Evolutionary conservation across 2,329 filamentous ascomycete species (phyloP).

Genomic region (Pestalotiopsis fici): DNA sequence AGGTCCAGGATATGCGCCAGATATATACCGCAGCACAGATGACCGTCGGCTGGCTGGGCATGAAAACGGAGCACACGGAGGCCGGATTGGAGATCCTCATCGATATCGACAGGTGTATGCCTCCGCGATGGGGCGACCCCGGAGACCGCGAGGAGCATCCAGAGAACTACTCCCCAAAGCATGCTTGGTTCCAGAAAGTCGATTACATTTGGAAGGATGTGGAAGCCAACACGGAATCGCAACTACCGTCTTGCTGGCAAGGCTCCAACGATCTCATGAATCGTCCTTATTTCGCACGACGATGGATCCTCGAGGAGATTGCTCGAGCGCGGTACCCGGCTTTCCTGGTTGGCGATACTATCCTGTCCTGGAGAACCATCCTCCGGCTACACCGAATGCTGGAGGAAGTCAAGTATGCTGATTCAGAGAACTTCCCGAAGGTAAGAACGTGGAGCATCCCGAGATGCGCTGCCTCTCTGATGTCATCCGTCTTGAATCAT

Average conservation of each 20-base stretch:
- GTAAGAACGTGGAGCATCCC: not conserved
- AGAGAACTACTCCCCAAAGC: slow-evolving; percentile 32
- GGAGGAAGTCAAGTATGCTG: slow-evolving; percentile 30
- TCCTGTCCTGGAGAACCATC: slow-evolving; percentile 36
- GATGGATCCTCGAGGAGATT: slow-evolving; percentile 38
- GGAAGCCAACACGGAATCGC: not conserved
- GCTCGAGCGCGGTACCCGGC: slow-evolving; percentile 29
- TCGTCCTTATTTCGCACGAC: slow-evolving; percentile 34
- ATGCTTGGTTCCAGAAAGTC: slow-evolving; percentile 28
- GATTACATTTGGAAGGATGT: not conserved
- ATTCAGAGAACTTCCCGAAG: not conserved
- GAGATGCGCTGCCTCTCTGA: not conserved
- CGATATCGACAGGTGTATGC: slow-evolving; percentile 31
- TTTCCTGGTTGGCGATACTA: slow-evolving; percentile 33
- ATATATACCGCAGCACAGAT: slow-evolving; percentile 8
- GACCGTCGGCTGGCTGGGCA: slow-evolving; percentile 12
- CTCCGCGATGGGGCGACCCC: slow-evolving; percentile 31
- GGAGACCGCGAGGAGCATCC: slow-evolving; percentile 33
- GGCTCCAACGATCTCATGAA: slow-evolving; percentile 26
- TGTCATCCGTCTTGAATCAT: not conserved
- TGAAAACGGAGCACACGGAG: slow-evolving; percentile 18
- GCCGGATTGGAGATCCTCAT: slow-evolving; percentile 24
- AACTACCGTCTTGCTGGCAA: slow-evolving; percentile 14
- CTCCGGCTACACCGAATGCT: slow-evolving; percentile 34
- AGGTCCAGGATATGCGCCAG: slow-evolving; percentile 2